Base-by-base conservation (phyloP, 768 basidiomycete species). In the Lepiota venenata region DNA sequence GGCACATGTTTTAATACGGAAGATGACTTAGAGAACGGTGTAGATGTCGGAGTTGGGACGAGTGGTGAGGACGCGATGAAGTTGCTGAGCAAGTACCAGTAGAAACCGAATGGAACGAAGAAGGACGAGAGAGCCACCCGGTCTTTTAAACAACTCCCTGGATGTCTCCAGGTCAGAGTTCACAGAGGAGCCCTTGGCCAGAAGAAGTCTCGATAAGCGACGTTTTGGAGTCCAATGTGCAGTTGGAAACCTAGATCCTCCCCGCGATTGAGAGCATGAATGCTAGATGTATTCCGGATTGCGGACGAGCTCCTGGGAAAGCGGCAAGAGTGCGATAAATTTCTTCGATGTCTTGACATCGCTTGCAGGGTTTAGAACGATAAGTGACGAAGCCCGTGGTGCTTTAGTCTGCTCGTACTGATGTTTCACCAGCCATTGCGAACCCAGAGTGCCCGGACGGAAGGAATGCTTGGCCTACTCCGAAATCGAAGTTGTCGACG, bases 1-100 rank as follows among this genome's bases (percentile, higher is more conserved):
- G 65, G 59, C 78, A 80, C 78, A 80, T 80, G 18, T 32, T 36
- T 15, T 7, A 27, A 16, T 46, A 35, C 6, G n/a, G 16, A 9
- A 38, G 14, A 22, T 2, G n/a, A n/a, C n/a, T 4, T 53, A 4
- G 29, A 29, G 35, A 32, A 16, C n/a, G 35, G 43, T 32, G 32
- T 8, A 16, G 25, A 2, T 38, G 15, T 22, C 38, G 9, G 11
- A 18, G n/a, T n/a, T 16, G 27, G 5, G 12, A 27, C 5, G 12
- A 32, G 9, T 20, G 15, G 11, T 14, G 20, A 21, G 18, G 45
- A 18, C 8, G 7, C 27, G 1, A 14, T 10, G 15, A 12, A 27
- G 5, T 9, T 25, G 25, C 25, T 25, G 25, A 7, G 41, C 39
- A 7, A 41, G 32, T 36, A 12, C 11, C 15, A 8, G 32, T 42